A percentile compares a stretch with the other conserved stretches of the same genome.
These are phyloP conservation scores for Plectranthus barbatus DNA, from an alignment of 257 asterid genomes.

Conservation along the genomic window DNA sequence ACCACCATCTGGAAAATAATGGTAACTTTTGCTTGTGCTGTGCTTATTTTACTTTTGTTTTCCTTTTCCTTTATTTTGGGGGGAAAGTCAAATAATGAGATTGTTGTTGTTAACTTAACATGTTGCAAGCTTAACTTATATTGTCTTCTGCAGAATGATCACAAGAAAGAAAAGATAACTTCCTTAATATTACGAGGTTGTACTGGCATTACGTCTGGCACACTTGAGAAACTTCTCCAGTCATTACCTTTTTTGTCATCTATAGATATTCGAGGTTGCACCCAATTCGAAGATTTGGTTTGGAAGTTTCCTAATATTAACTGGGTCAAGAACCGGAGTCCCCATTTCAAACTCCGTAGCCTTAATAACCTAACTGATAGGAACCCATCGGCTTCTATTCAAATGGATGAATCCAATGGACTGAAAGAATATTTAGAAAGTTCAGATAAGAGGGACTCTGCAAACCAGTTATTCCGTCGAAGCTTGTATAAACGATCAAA, in stretches of 20 bases:
- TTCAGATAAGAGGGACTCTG: slow-evolving; percentile 87
- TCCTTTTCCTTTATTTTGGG: not conserved
- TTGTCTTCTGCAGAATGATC: slow-evolving; percentile 62
- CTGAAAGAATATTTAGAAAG: slow-evolving; percentile 87
- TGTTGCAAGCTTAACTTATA: slow-evolving; percentile 11
- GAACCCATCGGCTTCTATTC: slow-evolving; percentile 35
- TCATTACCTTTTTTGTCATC: slow-evolving; percentile 52
- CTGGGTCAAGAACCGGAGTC: slow-evolving; percentile 60
- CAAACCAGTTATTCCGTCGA: slow-evolving; percentile 77
- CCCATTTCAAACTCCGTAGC: slow-evolving; percentile 44
- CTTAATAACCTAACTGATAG: slow-evolving; percentile 48
- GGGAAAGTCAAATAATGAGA: not conserved
- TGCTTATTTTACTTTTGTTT: not conserved
- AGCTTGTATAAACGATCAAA: slow-evolving; percentile 94
- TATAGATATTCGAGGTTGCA: slow-evolving; percentile 87
- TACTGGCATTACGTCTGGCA: slow-evolving; percentile 53
- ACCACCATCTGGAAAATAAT: slow-evolving; percentile 48
- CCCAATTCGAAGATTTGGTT: slow-evolving; percentile 78
- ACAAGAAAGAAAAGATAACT: slow-evolving; percentile 63
- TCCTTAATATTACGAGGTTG: slow-evolving; percentile 76
- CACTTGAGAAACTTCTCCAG: slow-evolving; percentile 71
- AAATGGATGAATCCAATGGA: slow-evolving; percentile 85
- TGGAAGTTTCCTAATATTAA: slow-evolving; percentile 64
- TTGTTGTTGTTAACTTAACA: slow-evolving; percentile 2
- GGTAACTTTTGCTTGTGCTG: slow-evolving; percentile 34